Percentiles rank a stretch among this genome's conserved stretches.
Conservation (phyloP, 306 rosid species). For the Medicago arabica region DNA sequence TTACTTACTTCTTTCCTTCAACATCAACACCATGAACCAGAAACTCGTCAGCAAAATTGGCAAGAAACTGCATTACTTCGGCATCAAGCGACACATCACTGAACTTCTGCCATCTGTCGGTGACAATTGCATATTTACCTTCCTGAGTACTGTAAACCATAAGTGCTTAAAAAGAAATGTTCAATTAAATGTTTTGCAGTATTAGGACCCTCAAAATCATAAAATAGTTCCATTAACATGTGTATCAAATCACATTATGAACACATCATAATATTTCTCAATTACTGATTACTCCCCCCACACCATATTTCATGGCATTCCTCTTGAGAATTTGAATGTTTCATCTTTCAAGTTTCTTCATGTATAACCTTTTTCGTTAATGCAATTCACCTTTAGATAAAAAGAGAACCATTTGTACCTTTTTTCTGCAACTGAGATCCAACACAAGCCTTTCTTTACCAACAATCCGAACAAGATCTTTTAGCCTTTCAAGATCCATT, state of each 20-base stretch:
- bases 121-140: slow-evolving; percentile 86
- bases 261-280: slow-evolving; percentile 3
- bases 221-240: slow-evolving; percentile 13
- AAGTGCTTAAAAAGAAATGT: slow-evolving; percentile 29
- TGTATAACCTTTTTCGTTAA: slow-evolving; percentile 9
- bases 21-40: slow-evolving; percentile 97
- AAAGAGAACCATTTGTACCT: slow-evolving; percentile 54
- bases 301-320: slow-evolving; percentile 5
- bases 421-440: slow-evolving; percentile 97
- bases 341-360: neutral
- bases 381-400: slow-evolving; percentile 14
- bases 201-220: slow-evolving; percentile 13
- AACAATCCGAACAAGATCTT: slow-evolving; percentile 74
- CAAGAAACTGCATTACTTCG: slow-evolving; percentile 71
- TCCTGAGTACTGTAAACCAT: slow-evolving; percentile 58
- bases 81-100: slow-evolving; percentile 74
- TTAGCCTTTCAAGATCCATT: slow-evolving; percentile 88
- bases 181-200: slow-evolving; percentile 27
- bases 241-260: slow-evolving; percentile 16
- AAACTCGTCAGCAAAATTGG: slow-evolving; percentile 88
- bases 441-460: slow-evolving; percentile 92
- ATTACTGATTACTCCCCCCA: neutral
- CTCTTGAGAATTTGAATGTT: slow-evolving; percentile 15
- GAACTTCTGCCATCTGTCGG: slow-evolving; percentile 97
- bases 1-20: slow-evolving; percentile 91